These are phyloP conservation scores for Cyclocybe aegerita DNA, from an alignment of 768 basidiomycete species.

Conservation along the genomic window DNA sequence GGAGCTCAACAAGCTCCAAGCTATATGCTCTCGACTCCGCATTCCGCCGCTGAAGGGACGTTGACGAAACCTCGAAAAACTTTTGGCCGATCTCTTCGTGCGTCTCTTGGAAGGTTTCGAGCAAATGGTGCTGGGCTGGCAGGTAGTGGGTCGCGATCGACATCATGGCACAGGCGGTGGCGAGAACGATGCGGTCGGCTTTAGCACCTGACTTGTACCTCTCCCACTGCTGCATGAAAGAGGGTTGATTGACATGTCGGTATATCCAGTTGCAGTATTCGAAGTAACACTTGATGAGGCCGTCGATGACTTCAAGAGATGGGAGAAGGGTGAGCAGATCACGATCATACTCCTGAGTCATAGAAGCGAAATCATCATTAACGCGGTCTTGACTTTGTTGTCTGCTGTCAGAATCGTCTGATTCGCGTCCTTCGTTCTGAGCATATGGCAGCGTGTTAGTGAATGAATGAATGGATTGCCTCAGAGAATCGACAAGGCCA, in stretches of 20 bases:
- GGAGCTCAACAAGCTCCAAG: slow-evolving; percentile 74
- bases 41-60: slow-evolving; percentile 60
- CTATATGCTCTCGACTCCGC: slow-evolving; percentile 60
- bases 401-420: slow-evolving; percentile 53
- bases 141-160: slow-evolving; percentile 74
- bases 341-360: slow-evolving; percentile 62
- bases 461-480: slow-evolving; percentile 11
- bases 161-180: slow-evolving; percentile 74
- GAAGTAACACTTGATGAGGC: slow-evolving; percentile 74
- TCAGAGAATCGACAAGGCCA: slow-evolving; percentile 10
- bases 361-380: slow-evolving; percentile 40
- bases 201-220: slow-evolving; percentile 68
- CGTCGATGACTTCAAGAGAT: slow-evolving; percentile 65
- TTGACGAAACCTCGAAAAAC: slow-evolving; percentile 69
- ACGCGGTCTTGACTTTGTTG: slow-evolving; percentile 52
- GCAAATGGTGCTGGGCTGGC: slow-evolving; percentile 60
- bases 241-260: slow-evolving; percentile 66
- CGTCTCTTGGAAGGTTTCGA: slow-evolving; percentile 49
- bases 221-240: slow-evolving; percentile 67
- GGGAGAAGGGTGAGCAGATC: slow-evolving; percentile 72
- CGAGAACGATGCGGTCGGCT: slow-evolving; percentile 67
- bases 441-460: slow-evolving; percentile 10
- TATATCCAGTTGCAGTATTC: slow-evolving; percentile 90
- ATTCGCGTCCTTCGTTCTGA: slow-evolving; percentile 46
- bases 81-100: slow-evolving; percentile 62